A percentile compares a stretch with the other conserved stretches of the same genome.
Conservation (phyloP, 805 yeast species). For the Yamadazyma kitorensis region DNA sequence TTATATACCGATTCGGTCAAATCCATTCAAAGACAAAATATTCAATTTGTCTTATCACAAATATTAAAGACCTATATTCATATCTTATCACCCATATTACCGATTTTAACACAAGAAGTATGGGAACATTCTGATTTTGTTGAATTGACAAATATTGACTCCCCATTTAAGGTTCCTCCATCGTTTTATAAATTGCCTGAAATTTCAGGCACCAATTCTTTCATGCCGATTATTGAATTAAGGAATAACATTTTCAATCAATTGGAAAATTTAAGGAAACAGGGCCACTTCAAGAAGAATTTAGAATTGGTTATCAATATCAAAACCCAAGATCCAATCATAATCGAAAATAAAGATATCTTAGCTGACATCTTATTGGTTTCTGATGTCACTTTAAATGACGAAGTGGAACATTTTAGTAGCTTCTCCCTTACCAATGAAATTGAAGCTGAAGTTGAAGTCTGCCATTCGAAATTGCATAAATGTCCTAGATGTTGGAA, state of each 20-base stretch:
- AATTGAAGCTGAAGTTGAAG: slow-evolving; percentile 23
- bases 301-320: slow-evolving; percentile 52
- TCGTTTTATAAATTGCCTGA: slow-evolving; percentile 30
- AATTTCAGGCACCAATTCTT: slow-evolving; percentile 41
- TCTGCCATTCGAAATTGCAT: slow-evolving; percentile 43
- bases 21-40: slow-evolving; percentile 51
- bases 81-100: slow-evolving; percentile 75
- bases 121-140: slow-evolving; percentile 59
- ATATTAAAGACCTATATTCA: slow-evolving; percentile 62
- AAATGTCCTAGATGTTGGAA: slow-evolving; percentile 98
- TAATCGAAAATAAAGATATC: slow-evolving; percentile 18
- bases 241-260: slow-evolving; percentile 48
- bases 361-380: slow-evolving; percentile 56
- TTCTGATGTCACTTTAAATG: slow-evolving; percentile 50
- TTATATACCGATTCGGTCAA: slow-evolving; percentile 64
- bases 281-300: slow-evolving; percentile 53
- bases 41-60: slow-evolving; percentile 64
- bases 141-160: slow-evolving; percentile 19
- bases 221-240: slow-evolving; percentile 44
- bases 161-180: slow-evolving; percentile 52
- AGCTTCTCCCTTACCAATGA: slow-evolving; percentile 1
- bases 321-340: slow-evolving; percentile 10
- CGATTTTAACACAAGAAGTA: slow-evolving; percentile 82
- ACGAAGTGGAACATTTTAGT: slow-evolving; percentile 4
- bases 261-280: slow-evolving; percentile 55